A percentile compares a stretch with the other conserved stretches of the same genome.
Evolutionary conservation across 768 basidiomycete species (phyloP).

Genomic region (Pleurotus sapidus): DNA sequence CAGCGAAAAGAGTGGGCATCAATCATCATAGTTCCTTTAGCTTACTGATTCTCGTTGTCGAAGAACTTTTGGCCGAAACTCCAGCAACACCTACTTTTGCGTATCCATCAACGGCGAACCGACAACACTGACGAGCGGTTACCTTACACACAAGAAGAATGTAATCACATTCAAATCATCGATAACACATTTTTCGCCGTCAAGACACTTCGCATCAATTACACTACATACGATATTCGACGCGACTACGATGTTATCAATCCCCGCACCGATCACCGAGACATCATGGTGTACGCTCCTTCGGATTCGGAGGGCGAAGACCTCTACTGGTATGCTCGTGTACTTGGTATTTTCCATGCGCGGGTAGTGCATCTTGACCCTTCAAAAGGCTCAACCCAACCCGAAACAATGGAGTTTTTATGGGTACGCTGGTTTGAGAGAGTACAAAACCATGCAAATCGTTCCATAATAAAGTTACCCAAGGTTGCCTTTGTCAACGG

Average conservation of each 20-base stretch:
- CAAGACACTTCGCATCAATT: conserved; percentile 27
- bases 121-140: conserved; percentile 20
- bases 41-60: neutral
- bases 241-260: conserved; percentile 3
- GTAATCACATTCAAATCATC: conserved; percentile 14
- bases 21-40: neutral
- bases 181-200: conserved; percentile 24
- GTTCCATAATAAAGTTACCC: conserved; percentile 14
- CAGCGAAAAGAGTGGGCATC: conserved; percentile 17
- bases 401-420: conserved; percentile 12
- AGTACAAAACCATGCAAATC: too few relatives aligned
- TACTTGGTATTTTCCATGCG: conserved; percentile 18
- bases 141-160: conserved; percentile 16
- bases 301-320: conserved; percentile 9
- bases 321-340: conserved; percentile 13
- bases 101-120: conserved; percentile 28
- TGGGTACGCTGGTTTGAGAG: conserved; percentile 13
- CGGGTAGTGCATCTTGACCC: conserved; percentile 7
- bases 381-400: neutral
- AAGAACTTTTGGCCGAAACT: conserved; percentile 29
- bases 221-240: conserved; percentile 27
- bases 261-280: conserved; percentile 6
- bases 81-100: conserved; percentile 29
- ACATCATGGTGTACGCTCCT: neutral
- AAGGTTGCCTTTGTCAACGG: conserved; percentile 30